A percentile compares a stretch with the other conserved stretches of the same genome.
phyloP scores from a whole-genome alignment of 2,329 filamentous ascomycete species.

The Fusarium secorum region DNA sequence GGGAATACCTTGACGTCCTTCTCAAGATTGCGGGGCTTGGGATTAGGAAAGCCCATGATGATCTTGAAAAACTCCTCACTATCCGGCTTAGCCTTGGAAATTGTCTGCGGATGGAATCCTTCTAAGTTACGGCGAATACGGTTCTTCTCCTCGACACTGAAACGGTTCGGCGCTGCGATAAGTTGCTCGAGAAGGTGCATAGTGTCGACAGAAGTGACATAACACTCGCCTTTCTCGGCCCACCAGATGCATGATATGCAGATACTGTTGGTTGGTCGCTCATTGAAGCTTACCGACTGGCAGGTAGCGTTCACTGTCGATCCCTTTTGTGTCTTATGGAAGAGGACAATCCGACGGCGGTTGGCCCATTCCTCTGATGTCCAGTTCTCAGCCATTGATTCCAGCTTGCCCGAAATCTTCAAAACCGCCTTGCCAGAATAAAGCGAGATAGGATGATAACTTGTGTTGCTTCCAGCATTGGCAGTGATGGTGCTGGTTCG shows the following conservation, averaged over 20 bases:
- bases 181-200: slow-evolving; percentile 94
- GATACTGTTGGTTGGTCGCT: slow-evolving; percentile 83
- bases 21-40: slow-evolving; percentile 96
- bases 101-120: slow-evolving; percentile 89
- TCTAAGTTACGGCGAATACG: slow-evolving; percentile 95
- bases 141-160: slow-evolving; percentile 98
- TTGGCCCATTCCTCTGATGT: slow-evolving; percentile 79
- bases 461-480: slow-evolving; percentile 49
- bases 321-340: slow-evolving; percentile 81
- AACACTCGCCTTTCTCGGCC: slow-evolving; percentile 90
- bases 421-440: slow-evolving; percentile 86
- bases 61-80: slow-evolving; percentile 98
- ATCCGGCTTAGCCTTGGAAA: slow-evolving; percentile 92
- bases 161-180: slow-evolving; percentile 76
- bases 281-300: slow-evolving; percentile 77
- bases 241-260: slow-evolving; percentile 98
- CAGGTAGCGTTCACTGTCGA: slow-evolving; percentile 85
- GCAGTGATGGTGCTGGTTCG: slow-evolving; percentile 63
- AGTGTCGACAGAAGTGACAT: slow-evolving; percentile 95
- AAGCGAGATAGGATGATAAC: slow-evolving; percentile 80
- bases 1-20: slow-evolving; percentile 99
- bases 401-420: slow-evolving; percentile 85
- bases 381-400: slow-evolving; percentile 86
- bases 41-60: slow-evolving; percentile 96
- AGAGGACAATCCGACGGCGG: slow-evolving; percentile 86